These are phyloP conservation scores for Chrysophaeum taylorii DNA, from an alignment of 352 stramenopile genomes.

Conservation along the genomic window DNA sequence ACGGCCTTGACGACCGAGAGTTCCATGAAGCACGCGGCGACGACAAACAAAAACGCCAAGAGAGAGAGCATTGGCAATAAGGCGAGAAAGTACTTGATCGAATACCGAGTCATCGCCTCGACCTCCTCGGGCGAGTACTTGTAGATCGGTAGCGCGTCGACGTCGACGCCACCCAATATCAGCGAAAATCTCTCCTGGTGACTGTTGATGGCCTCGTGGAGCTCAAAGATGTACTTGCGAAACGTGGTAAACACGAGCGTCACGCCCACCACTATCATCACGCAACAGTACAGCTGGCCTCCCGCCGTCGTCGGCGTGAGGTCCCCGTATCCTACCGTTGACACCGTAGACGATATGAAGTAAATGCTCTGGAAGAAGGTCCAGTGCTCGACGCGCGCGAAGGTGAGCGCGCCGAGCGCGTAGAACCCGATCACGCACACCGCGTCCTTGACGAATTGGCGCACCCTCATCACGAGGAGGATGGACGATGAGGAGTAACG, in stretches of 20 bases:
- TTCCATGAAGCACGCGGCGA: neutral
- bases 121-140: neutral
- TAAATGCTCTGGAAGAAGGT: neutral
- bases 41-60: neutral
- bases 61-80: neutral
- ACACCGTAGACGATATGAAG: neutral
- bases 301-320: neutral
- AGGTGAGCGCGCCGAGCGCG: no score
- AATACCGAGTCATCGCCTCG: neutral
- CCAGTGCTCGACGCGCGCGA: no score
- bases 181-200: no score
- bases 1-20: neutral
- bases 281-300: neutral
- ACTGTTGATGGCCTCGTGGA: no score
- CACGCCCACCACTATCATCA: neutral
- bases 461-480: no score
- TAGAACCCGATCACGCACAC: no score
- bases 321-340: neutral
- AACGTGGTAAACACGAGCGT: neutral
- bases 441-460: no score
- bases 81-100: neutral
- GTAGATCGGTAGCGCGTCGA: constrained; percentile 1
- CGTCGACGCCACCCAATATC: no score
- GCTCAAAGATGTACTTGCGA: neutral
- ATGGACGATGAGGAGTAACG: no score